Evolutionary conservation across 2,329 filamentous ascomycete genomes (phyloP).

Genomic region (Balansia obtecta): DNA sequence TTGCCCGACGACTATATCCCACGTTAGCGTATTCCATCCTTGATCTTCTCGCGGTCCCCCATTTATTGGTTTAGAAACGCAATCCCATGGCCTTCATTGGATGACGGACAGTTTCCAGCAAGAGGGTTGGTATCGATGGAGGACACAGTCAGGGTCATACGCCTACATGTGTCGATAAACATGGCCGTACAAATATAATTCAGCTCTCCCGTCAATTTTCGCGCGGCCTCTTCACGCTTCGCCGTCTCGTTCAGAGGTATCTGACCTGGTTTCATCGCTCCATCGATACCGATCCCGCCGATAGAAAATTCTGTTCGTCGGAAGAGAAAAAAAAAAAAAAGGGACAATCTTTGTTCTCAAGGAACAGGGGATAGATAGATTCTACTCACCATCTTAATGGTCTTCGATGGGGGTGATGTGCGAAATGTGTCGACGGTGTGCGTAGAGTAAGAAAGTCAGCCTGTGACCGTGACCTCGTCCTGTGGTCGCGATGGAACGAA

Average conservation of each 20-base stretch:
- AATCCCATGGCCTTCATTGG: background rate
- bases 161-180: background rate
- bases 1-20: constrained; percentile 35
- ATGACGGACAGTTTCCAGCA: too few species aligned
- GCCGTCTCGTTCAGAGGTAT: background rate
- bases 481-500: constrained; percentile 20
- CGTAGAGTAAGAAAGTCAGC: constrained; percentile 20
- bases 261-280: background rate
- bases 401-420: constrained; percentile 26
- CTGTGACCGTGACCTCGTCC: constrained; percentile 22
- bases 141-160: background rate
- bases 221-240: background rate
- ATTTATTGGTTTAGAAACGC: background rate
- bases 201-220: background rate
- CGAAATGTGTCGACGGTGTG: constrained; percentile 28
- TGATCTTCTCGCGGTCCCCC: background rate
- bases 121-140: too few species aligned
- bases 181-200: background rate
- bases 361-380: constrained; percentile 3
- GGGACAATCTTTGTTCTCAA: background rate
- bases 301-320: background rate
- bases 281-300: background rate
- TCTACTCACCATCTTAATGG: constrained; percentile 37
- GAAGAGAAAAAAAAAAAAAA: background rate
- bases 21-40: background rate